Conservation (phyloP, 2,329 filamentous ascomycete species). For the Ambrosiella xylebori region DNA sequence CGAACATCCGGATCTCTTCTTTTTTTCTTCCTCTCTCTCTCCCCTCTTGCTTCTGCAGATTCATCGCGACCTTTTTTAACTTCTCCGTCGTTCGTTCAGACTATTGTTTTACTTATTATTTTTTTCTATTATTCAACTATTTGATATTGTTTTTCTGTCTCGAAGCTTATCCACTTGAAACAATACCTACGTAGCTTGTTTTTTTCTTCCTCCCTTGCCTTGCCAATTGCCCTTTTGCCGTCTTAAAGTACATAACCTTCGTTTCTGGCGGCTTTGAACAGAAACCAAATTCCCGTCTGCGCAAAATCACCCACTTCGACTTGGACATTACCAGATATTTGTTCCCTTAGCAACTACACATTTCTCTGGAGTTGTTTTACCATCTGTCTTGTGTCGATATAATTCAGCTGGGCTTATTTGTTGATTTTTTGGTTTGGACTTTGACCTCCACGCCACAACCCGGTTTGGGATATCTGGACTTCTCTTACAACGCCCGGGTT, state of each 20-base stretch:
- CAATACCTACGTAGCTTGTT: not conserved
- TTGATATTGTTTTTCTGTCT: not conserved
- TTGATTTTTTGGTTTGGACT: not conserved
- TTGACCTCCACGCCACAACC: not conserved
- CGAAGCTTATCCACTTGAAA: no score
- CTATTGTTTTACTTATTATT: constrained; percentile 1
- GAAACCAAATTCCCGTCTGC: not conserved
- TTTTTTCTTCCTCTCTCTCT: not conserved
- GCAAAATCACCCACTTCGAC: not conserved
- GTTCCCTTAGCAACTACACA: not conserved
- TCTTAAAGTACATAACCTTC: not conserved
- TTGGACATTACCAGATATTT: not conserved
- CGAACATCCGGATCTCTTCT: not conserved
- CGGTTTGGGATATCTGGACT: constrained; percentile 1
- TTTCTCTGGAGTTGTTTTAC: not conserved
- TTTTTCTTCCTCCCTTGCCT: not conserved
- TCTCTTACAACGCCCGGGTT: constrained; percentile 3
- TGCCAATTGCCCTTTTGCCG: not conserved
- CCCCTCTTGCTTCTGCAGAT: not conserved
- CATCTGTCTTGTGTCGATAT: no score
- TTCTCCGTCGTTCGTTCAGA: constrained; percentile 1
- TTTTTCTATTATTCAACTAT: not conserved
- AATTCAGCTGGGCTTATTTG: not conserved
- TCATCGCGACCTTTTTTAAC: not conserved
- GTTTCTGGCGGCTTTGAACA: not conserved